phyloP scores from a whole-genome alignment of 83 land plant species.

The Picea abies region DNA sequence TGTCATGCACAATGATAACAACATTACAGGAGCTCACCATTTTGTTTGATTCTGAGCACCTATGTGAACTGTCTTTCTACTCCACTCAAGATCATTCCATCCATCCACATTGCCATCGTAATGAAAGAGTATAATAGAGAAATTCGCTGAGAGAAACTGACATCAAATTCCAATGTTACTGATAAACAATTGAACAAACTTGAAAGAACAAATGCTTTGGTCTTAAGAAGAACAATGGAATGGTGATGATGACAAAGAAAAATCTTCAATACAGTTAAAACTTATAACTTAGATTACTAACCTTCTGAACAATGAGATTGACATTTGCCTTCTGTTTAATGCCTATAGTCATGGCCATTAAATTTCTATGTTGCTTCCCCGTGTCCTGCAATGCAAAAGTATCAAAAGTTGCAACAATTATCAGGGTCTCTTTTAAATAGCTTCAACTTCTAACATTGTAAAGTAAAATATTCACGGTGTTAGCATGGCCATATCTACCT shows the following conservation, averaged over 20 bases:
- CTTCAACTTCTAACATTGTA: background rate
- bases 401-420: background rate
- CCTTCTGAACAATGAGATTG: slow-evolving; percentile 81
- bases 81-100: slow-evolving; percentile 91
- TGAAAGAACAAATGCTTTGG: background rate
- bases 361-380: slow-evolving; percentile 31
- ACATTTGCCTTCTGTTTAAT: slow-evolving; percentile 85
- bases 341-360: slow-evolving; percentile 90
- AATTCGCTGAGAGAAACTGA: slow-evolving; percentile 91
- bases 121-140: slow-evolving; percentile 87
- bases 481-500: background rate
- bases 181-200: slow-evolving; percentile 17
- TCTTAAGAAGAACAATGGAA: background rate
- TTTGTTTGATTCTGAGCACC: slow-evolving; percentile 92
- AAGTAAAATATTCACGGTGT: background rate
- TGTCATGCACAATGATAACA: background rate
- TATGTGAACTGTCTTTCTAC: slow-evolving; percentile 67
- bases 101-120: slow-evolving; percentile 89
- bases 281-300: slow-evolving; percentile 14
- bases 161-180: slow-evolving; percentile 10
- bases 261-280: background rate
- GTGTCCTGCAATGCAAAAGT: slow-evolving; percentile 25
- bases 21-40: slow-evolving; percentile 50
- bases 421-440: background rate
- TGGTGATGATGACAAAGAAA: background rate